Conservation (phyloP, 495 filamentous ascomycete species). For the Letharia lupina region DNA sequence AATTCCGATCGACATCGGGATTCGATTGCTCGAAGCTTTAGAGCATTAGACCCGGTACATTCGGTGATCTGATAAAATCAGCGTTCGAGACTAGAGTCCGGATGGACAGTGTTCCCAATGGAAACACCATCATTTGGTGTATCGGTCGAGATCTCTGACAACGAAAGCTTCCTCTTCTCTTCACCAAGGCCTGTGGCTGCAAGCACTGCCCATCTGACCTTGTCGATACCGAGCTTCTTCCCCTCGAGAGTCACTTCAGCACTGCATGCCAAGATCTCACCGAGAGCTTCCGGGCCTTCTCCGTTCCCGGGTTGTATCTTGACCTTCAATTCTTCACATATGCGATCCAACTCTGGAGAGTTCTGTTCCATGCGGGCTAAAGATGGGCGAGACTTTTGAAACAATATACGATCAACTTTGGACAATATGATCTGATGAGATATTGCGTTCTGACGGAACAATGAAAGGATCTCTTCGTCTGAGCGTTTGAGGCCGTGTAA, state of each 20-base stretch:
- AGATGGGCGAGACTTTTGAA: conserved; percentile 6
- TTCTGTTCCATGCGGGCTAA: conserved; percentile 28
- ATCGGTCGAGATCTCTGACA: background rate
- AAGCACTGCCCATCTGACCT: conserved; percentile 45
- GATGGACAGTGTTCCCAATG: background rate
- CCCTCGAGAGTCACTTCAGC: conserved; percentile 31
- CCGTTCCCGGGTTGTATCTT: conserved; percentile 29
- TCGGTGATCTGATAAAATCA: background rate
- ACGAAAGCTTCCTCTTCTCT: conserved; percentile 13
- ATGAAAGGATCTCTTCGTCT: conserved; percentile 56
- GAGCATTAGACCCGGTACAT: background rate
- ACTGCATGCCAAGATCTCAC: conserved; percentile 45
- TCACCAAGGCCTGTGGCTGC: conserved; percentile 37
- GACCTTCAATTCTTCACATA: conserved; percentile 21
- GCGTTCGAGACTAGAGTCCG: background rate
- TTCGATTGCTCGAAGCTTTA: background rate
- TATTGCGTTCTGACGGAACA: conserved; percentile 55
- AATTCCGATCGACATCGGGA: background rate
- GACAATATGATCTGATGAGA: conserved; percentile 73
- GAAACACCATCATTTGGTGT: background rate
- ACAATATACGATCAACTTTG: conserved; percentile 60
- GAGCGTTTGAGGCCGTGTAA: conserved; percentile 68
- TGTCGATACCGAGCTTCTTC: conserved; percentile 37
- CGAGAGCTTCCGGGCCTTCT: conserved; percentile 39
- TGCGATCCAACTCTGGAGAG: conserved; percentile 24